Percentiles rank a stretch among this genome's conserved stretches.
phyloP scores from a whole-genome alignment of 2,329 filamentous ascomycete genomes.

The Stachybotrys chlorohalonatus region DNA sequence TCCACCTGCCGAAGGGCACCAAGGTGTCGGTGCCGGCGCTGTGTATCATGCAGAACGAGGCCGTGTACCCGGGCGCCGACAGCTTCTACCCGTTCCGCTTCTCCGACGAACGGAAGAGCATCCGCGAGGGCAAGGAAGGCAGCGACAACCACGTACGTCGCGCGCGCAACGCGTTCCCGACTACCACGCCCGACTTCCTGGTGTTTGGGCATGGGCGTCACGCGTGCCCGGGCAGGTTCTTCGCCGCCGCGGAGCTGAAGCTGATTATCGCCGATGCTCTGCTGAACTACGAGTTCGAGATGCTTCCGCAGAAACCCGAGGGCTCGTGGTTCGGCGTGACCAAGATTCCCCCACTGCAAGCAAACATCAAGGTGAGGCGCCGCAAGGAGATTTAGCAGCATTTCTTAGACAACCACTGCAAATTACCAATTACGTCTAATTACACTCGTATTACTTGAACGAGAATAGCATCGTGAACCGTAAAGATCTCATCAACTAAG shows the following conservation, averaged over 20 bases:
- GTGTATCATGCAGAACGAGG: slow-evolving; percentile 16
- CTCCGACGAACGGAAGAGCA: slow-evolving; percentile 6
- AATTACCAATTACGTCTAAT: no score
- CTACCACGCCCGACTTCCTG: slow-evolving; percentile 20
- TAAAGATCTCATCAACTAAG: no score
- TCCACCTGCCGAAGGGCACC: slow-evolving; percentile 19
- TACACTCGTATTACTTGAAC: neutral
- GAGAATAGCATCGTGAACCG: no score
- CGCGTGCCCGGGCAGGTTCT: slow-evolving; percentile 5
- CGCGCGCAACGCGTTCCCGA: slow-evolving; percentile 20
- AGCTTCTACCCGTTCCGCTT: slow-evolving; percentile 19
- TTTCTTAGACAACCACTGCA: neutral
- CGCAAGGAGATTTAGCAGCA: neutral
- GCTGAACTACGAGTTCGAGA: slow-evolving; percentile 1
- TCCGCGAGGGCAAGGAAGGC: slow-evolving; percentile 4
- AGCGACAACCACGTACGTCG: slow-evolving; percentile 11
- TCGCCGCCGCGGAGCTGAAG: slow-evolving; percentile 2
- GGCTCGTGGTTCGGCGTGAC: neutral
- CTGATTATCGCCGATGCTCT: slow-evolving; percentile 1
- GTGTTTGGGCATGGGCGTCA: slow-evolving; percentile 20
- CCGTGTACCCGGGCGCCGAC: slow-evolving; percentile 11
- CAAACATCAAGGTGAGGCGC: neutral
- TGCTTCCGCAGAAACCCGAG: neutral
- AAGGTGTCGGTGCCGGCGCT: slow-evolving; percentile 18
- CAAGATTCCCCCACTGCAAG: neutral